phyloP scores from a whole-genome alignment of 441 rosid genomes.

The Mallotus repandus region DNA sequence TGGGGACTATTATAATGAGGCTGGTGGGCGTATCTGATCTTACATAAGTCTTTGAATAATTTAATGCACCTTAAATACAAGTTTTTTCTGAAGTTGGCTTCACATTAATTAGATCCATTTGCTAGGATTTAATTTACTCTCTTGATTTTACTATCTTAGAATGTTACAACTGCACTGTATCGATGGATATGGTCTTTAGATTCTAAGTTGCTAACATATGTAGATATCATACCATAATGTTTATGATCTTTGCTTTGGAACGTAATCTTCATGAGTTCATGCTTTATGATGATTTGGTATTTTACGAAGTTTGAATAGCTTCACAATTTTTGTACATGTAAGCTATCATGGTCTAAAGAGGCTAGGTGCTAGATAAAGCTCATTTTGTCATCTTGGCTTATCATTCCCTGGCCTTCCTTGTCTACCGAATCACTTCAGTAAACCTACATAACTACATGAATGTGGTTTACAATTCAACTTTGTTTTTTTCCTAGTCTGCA shows the following conservation, averaged over 20 bases:
- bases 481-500: conserved; percentile 31
- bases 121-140: background rate
- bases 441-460: no score
- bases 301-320: no score
- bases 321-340: no score
- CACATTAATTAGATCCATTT: background rate
- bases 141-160: background rate
- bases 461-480: no score
- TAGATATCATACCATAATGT: no score
- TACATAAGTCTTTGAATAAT: background rate
- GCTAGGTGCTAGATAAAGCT: no score
- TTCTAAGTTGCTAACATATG: background rate
- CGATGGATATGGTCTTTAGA: background rate
- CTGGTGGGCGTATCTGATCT: conserved; percentile 18
- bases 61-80: background rate
- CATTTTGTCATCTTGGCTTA: no score
- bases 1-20: conserved; percentile 80
- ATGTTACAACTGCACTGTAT: background rate
- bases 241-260: background rate
- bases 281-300: background rate
- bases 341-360: no score
- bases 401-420: no score
- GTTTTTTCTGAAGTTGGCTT: conserved; percentile 4
- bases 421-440: no score
- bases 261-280: background rate